These are phyloP conservation scores for Podila minutissima DNA, from an alignment of 192 early-diverging fungal species.

Conservation along the genomic window DNA sequence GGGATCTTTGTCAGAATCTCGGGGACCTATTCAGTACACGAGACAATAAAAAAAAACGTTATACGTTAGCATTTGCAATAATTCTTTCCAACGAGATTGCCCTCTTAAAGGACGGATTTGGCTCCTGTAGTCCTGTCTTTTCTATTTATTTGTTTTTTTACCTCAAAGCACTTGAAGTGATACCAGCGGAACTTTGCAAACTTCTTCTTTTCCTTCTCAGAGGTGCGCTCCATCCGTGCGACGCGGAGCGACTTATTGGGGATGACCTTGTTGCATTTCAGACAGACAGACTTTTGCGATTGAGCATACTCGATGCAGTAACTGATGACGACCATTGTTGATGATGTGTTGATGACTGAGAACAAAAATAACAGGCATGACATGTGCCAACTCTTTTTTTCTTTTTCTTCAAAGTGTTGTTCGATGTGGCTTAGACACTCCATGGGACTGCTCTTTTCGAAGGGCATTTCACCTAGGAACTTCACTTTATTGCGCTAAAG, in stretches of 20 bases:
- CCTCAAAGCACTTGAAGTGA: slow-evolving; percentile 63
- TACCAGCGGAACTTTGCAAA: slow-evolving; percentile 61
- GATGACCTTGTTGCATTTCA: slow-evolving; percentile 55
- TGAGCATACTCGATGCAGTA: slow-evolving; percentile 60
- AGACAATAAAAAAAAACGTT: background rate
- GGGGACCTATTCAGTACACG: slow-evolving; percentile 41
- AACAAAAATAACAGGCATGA: background rate
- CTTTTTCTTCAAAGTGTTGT: slow-evolving; percentile 6
- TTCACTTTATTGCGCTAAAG: background rate
- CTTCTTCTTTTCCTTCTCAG: slow-evolving; percentile 61
- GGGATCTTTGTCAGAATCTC: slow-evolving; percentile 56
- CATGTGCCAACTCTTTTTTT: slow-evolving; percentile 1
- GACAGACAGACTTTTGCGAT: slow-evolving; percentile 54
- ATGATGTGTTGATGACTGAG: background rate
- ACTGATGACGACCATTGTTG: slow-evolving; percentile 43
- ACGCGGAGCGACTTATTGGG: slow-evolving; percentile 59
- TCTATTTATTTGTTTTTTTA: slow-evolving; percentile 17
- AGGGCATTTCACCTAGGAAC: too few species aligned
- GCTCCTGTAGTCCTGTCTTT: background rate
- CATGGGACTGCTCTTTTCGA: background rate
- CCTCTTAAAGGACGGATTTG: background rate
- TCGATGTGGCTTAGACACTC: background rate
- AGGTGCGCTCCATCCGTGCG: slow-evolving; percentile 53
- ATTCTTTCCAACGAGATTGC: background rate
- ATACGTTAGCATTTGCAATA: background rate